Evolutionary conservation across 2,329 filamentous ascomycete genomes (phyloP).

Genomic region (Trichocomaceae sp.): DNA sequence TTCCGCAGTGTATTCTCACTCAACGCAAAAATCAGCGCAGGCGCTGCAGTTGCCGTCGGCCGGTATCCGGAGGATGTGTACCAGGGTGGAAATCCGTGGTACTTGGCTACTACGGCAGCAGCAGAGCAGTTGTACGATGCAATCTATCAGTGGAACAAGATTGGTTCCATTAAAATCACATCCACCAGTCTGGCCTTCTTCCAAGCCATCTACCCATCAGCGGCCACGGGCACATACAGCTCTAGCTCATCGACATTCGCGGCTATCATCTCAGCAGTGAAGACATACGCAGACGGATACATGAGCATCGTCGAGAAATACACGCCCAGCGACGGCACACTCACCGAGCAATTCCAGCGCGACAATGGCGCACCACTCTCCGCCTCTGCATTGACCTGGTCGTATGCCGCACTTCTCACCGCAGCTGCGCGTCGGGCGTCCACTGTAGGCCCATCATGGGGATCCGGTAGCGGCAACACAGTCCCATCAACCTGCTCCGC

Average conservation of each 20-base stretch:
- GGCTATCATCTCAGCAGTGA: slow-evolving; percentile 51
- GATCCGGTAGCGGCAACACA: slow-evolving; percentile 13
- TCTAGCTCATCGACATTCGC: slow-evolving; percentile 49
- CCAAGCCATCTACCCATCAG: slow-evolving; percentile 53
- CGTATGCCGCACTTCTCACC: slow-evolving; percentile 35
- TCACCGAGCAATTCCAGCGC: slow-evolving; percentile 35
- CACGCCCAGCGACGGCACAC: slow-evolving; percentile 19
- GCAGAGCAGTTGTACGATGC: slow-evolving; percentile 75
- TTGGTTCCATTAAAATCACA: slow-evolving; percentile 60
- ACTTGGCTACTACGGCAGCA: slow-evolving; percentile 65
- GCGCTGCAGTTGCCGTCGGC: slow-evolving; percentile 56
- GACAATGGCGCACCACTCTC: slow-evolving; percentile 29
- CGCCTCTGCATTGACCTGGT: slow-evolving; percentile 37
- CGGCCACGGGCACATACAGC: slow-evolving; percentile 60
- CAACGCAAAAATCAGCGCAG: slow-evolving; percentile 58
- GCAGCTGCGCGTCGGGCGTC: slow-evolving; percentile 18
- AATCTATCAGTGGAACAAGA: slow-evolving; percentile 60
- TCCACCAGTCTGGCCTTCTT: slow-evolving; percentile 65
- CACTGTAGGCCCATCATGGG: slow-evolving; percentile 21
- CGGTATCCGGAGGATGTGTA: slow-evolving; percentile 68
- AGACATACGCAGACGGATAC: slow-evolving; percentile 55
- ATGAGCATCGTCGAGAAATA: slow-evolving; percentile 35
- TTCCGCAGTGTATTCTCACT: slow-evolving; percentile 66
- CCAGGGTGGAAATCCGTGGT: slow-evolving; percentile 74
- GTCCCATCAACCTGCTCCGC: slow-evolving; percentile 20